phyloP scores from a whole-genome alignment of 2,329 filamentous ascomycete genomes.

The Dothiorella sarmentorum region DNA sequence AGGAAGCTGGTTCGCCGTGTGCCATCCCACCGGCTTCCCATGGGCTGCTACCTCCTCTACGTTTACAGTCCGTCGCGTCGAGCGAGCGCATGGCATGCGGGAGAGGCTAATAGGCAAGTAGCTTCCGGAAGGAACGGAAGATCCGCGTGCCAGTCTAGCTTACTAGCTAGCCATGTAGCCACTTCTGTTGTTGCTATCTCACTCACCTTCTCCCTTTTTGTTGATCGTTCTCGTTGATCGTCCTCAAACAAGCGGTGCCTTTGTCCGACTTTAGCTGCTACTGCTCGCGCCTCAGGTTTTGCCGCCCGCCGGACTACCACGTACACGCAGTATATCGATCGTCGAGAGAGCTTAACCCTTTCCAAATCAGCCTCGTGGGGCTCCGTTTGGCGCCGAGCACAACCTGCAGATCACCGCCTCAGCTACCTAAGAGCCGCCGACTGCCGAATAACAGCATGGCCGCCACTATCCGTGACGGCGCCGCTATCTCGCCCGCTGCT shows the following conservation, averaged over 20 bases:
- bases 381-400: neutral
- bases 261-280: neutral
- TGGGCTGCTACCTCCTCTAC: neutral
- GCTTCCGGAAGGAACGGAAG: no score
- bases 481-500: neutral
- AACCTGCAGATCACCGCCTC: neutral
- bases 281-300: slow-evolving; percentile 3
- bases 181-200: no score
- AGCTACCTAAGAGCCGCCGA: neutral
- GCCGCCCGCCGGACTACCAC: neutral
- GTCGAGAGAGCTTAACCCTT: neutral
- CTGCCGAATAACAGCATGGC: neutral
- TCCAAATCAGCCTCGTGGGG: neutral
- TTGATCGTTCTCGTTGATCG: no score
- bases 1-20: neutral
- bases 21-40: no score
- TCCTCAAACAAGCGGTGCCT: no score
- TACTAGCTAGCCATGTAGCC: no score
- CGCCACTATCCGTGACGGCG: no score
- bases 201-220: no score
- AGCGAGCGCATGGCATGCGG: neutral
- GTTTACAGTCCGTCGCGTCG: neutral
- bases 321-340: neutral
- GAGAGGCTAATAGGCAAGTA: no score
- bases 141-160: no score